These are phyloP conservation scores for Sporothrix pallida DNA, from an alignment of 2,329 filamentous ascomycete species.

Conservation along the genomic window DNA sequence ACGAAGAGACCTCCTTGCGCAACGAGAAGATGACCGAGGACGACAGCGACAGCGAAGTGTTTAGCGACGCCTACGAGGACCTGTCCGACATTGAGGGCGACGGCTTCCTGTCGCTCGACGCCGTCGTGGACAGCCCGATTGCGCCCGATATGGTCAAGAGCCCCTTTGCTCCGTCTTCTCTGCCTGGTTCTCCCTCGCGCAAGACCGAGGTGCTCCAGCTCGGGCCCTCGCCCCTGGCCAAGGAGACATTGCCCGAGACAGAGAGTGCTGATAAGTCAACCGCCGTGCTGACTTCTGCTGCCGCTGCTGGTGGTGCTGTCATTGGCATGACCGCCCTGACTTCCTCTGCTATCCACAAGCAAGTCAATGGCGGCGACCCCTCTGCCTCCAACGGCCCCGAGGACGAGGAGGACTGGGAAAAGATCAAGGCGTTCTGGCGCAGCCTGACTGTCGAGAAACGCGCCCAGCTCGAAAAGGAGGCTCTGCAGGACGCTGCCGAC, in stretches of 20 bases:
- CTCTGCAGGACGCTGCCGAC: conserved; percentile 58
- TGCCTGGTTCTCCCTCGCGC: conserved; percentile 1
- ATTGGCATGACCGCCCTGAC: conserved; percentile 15
- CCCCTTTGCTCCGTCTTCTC: conserved; percentile 25
- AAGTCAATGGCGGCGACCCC: background rate
- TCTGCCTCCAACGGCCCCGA: background rate
- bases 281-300: background rate
- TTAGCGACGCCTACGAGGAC: conserved; percentile 79
- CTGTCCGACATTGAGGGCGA: conserved; percentile 67
- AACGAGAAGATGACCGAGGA: conserved; percentile 32
- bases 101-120: conserved; percentile 75
- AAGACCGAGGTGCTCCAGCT: conserved; percentile 16
- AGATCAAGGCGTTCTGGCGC: conserved; percentile 72
- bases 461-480: conserved; percentile 65
- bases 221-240: conserved; percentile 5
- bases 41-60: conserved; percentile 57
- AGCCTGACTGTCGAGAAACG: conserved; percentile 67
- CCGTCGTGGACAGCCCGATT: conserved; percentile 68
- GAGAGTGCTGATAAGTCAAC: background rate
- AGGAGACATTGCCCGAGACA: background rate
- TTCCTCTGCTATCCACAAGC: conserved; percentile 12
- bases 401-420: conserved; percentile 64
- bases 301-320: background rate
- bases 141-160: conserved; percentile 38
- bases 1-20: conserved; percentile 44